Evolutionary conservation across 257 asterid genomes (phyloP).

Genomic region (Gentiana straminea): DNA sequence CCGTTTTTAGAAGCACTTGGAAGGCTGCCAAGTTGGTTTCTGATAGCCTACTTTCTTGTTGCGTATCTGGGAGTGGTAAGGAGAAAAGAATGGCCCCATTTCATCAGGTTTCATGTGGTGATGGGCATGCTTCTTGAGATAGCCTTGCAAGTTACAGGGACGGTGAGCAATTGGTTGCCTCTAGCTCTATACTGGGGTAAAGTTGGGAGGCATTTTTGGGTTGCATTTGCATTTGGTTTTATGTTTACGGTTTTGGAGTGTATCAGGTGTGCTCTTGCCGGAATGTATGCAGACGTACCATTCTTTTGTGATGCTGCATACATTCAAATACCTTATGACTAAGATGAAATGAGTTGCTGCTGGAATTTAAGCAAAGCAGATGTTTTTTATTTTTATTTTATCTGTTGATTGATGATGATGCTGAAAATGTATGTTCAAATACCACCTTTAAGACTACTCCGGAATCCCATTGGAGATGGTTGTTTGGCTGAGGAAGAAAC

Average conservation of each 20-base stretch:
- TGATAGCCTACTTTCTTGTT: constrained; percentile 74
- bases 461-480: too few species aligned
- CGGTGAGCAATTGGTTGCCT: constrained; percentile 87
- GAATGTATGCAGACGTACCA: constrained; percentile 86
- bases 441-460: too few species aligned
- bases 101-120: constrained; percentile 82
- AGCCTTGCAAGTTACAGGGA: constrained; percentile 69
- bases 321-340: constrained; percentile 79
- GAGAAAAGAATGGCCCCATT: constrained; percentile 93
- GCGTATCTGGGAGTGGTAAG: constrained; percentile 85
- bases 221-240: constrained; percentile 51
- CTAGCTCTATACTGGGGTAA: constrained; percentile 71
- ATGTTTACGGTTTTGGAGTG: constrained; percentile 79
- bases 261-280: constrained; percentile 68
- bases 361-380: too few species aligned
- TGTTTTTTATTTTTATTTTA: too few species aligned
- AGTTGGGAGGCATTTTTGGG: constrained; percentile 85
- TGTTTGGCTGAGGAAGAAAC: too few species aligned
- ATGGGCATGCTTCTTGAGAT: constrained; percentile 92
- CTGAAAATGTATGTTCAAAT: too few species aligned
- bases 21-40: constrained; percentile 74
- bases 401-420: too few species aligned
- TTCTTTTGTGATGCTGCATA: constrained; percentile 90
- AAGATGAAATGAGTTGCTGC: constrained; percentile 9
- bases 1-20: constrained; percentile 61